These are phyloP conservation scores for Fusarium duplospermum DNA, from an alignment of 2,329 filamentous ascomycete genomes.

Conservation along the genomic window DNA sequence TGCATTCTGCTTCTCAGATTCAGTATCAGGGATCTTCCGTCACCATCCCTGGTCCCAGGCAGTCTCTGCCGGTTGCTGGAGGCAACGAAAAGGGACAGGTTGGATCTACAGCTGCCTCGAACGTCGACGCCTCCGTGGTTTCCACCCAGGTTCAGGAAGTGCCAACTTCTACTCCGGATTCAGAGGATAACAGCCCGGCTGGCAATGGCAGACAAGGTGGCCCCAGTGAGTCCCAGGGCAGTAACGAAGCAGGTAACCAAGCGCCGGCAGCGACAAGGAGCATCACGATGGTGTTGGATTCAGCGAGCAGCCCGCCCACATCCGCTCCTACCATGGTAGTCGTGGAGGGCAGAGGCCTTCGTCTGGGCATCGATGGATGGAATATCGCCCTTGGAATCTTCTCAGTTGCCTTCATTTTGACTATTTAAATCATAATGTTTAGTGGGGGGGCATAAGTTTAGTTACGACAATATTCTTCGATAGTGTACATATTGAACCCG, in stretches of 20 bases:
- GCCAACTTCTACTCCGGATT: neutral
- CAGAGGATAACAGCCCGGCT: neutral
- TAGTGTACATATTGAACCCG: neutral
- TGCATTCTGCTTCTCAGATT: neutral
- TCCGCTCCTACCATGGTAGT: neutral
- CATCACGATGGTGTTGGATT: neutral
- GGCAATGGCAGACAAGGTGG: neutral
- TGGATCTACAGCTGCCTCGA: neutral
- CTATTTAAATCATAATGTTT: neutral
- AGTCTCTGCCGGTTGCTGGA: neutral
- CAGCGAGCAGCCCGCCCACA: neutral
- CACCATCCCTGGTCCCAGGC: neutral
- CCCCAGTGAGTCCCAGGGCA: neutral
- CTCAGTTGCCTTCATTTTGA: neutral
- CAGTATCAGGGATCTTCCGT: neutral
- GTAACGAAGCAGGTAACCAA: neutral
- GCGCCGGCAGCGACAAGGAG: neutral
- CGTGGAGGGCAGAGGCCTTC: neutral
- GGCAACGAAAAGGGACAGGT: rapidly evolving
- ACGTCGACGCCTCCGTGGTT: neutral
- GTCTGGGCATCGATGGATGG: neutral
- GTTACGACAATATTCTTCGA: neutral
- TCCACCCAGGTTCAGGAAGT: neutral
- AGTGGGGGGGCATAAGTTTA: neutral
- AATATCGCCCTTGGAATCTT: neutral